phyloP scores from a whole-genome alignment of 345 rosid genomes.

The Melastoma malabathricum region DNA sequence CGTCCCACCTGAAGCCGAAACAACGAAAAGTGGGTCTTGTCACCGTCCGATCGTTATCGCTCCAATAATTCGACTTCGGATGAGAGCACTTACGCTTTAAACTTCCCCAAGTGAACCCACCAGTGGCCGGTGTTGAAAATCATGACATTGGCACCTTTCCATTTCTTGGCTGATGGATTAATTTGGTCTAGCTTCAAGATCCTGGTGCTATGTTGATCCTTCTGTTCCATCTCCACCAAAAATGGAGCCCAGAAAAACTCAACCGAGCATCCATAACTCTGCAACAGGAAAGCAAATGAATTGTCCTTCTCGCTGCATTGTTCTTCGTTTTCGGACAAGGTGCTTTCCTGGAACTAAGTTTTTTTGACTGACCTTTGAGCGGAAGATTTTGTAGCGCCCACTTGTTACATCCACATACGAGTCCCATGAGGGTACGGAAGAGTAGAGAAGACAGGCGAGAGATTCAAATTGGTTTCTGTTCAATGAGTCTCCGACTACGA shows the following conservation, averaged over 20 bases:
- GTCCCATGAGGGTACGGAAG: constrained; percentile 20
- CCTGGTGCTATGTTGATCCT: constrained; percentile 13
- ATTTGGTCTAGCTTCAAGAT: constrained; percentile 27
- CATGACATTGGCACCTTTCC: constrained; percentile 37
- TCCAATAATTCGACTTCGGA: too few relatives aligned
- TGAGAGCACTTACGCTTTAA: constrained; percentile 11
- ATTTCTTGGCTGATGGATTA: constrained; percentile 14
- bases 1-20: constrained; percentile 25
- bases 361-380: constrained; percentile 17
- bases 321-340: not conserved
- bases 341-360: not conserved
- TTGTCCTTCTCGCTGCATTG: not conserved
- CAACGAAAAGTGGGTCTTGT: too few relatives aligned
- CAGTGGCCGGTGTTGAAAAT: constrained; percentile 48
- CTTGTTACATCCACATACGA: constrained; percentile 9
- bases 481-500: constrained; percentile 43
- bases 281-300: constrained; percentile 1
- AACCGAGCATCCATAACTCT: constrained; percentile 34
- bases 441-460: constrained; percentile 40
- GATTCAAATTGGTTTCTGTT: constrained; percentile 52
- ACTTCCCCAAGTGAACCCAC: constrained; percentile 23
- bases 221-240: constrained; percentile 22
- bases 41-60: too few relatives aligned
- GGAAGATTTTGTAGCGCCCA: constrained; percentile 17
- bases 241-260: constrained; percentile 42